Evolutionary conservation across 805 yeast genomes (phyloP).

Genomic region (Wickerhamomyces bovis): DNA sequence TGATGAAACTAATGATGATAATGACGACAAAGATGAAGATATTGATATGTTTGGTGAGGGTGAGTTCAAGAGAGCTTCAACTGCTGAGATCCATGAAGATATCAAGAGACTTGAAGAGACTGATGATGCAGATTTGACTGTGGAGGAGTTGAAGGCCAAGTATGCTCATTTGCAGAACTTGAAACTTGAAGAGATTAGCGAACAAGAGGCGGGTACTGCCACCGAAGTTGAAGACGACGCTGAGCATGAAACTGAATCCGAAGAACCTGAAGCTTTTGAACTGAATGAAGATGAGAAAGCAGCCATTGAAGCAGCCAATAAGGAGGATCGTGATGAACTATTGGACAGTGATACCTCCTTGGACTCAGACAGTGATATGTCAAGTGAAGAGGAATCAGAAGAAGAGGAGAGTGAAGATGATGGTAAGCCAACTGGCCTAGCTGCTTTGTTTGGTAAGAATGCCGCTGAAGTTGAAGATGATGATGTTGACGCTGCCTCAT

Average conservation of each 20-base stretch:
- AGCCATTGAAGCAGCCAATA: constrained; percentile 25
- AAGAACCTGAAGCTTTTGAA: constrained; percentile 17
- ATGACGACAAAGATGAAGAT: constrained; percentile 23
- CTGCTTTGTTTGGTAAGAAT: constrained; percentile 31
- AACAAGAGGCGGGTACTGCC: constrained; percentile 17
- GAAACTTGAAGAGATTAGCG: constrained; percentile 25
- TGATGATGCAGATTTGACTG: constrained; percentile 25
- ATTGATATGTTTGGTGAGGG: neutral
- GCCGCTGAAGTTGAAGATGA: constrained; percentile 26
- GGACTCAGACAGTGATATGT: constrained; percentile 23
- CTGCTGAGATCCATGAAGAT: neutral
- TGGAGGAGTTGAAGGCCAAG: constrained; percentile 23
- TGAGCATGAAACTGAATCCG: constrained; percentile 18
- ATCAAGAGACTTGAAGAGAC: constrained; percentile 8
- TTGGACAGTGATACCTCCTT: constrained; percentile 28
- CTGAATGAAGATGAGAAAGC: constrained; percentile 18
- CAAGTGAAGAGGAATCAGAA: constrained; percentile 18
- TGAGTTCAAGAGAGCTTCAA: neutral
- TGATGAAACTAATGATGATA: constrained; percentile 28
- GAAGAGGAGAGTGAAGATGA: constrained; percentile 13
- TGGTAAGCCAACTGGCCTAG: constrained; percentile 25
- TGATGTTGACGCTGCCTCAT: constrained; percentile 30
- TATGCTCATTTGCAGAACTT: constrained; percentile 21
- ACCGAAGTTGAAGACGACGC: constrained; percentile 15
- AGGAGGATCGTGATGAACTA: constrained; percentile 14